Evolutionary conservation across 2,329 filamentous ascomycete species (phyloP).

Genomic region (Periglandula ipomoeae): DNA sequence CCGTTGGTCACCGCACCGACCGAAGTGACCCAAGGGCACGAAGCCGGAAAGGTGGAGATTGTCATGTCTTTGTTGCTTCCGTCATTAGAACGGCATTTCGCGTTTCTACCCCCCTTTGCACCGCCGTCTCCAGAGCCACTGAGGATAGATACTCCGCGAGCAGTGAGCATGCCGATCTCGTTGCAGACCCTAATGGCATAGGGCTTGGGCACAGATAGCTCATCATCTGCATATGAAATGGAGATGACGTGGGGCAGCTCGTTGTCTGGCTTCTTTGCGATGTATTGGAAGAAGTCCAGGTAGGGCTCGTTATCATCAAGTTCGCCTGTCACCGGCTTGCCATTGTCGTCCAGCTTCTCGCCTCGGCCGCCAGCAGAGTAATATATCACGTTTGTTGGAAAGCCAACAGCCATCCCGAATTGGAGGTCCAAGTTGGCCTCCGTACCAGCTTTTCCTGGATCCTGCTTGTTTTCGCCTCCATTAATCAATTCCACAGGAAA

Average conservation of each 20-base stretch:
- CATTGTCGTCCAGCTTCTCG: conserved; percentile 28
- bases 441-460: conserved; percentile 24
- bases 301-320: conserved; percentile 46
- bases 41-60: conserved; percentile 53
- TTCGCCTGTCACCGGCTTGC: conserved; percentile 21
- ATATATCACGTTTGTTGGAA: conserved; percentile 35
- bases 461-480: conserved; percentile 34
- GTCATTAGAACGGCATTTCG: conserved; percentile 49
- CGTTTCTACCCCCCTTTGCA: conserved; percentile 33
- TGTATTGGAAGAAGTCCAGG: conserved; percentile 41
- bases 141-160: conserved; percentile 42
- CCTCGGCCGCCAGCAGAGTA: conserved; percentile 37
- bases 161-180: conserved; percentile 42
- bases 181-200: conserved; percentile 46
- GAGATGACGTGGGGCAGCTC: conserved; percentile 46
- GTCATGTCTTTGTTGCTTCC: conserved; percentile 46
- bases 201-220: conserved; percentile 40
- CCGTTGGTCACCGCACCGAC: conserved; percentile 48
- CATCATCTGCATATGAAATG: conserved; percentile 50
- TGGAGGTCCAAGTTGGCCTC: conserved; percentile 41
- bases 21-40: conserved; percentile 59
- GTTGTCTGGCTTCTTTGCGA: conserved; percentile 34
- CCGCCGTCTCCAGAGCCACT: conserved; percentile 44
- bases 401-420: conserved; percentile 36
- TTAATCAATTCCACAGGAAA: conserved; percentile 32